Base-by-base conservation (phyloP, 176 grass and related monocot species). In the Rhynchospora breviuscula region DNA sequence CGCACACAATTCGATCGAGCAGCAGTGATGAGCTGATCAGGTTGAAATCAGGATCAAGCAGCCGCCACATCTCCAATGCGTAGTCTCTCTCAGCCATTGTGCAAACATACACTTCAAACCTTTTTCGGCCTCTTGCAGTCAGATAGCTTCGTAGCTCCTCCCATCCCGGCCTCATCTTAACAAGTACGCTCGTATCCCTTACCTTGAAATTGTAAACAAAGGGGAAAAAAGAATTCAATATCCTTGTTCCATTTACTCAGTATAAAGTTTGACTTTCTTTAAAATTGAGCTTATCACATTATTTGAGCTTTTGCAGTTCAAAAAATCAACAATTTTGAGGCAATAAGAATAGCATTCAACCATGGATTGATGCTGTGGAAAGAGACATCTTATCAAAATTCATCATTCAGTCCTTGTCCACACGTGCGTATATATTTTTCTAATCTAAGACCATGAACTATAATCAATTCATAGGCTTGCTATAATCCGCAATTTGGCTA, bases 71-170 rank as follows among this genome's bases (percentile, higher is more conserved):
- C 88, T 99, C 96, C 84, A 99, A 87, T 78, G 96, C 96, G 10
- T 99, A 99, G 79, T 99, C 96, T 93, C 96, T 95, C 85, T 99
- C 96, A 40, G 96, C 96, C 96, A 99, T 95, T 43, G 96, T 99
- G 84, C 96, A 99, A 77, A 95, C 96, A 85, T 91, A 99, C 29
- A 99, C 96, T 88, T 99, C 96, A 92, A 99, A 99, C 51, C 96
- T 88, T 73, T 95, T 99, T 74, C 96, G 96, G 18, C 96, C 93
- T 92, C 80, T 93, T 47, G 96, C 96, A 84, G 87, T 99, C 88
- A 99, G 80, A 66, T 99, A 99, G 78, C 91, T 99, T 77, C 96
- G 75, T 73, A 99, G 88, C 81, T 99, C 96, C 84, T 99, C 96
- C 96, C 96, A 99, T 85, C 90, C 91, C 63, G 96, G 93, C 69